Percentiles rank a stretch among this genome's conserved stretches.
These are phyloP conservation scores for Mucor circinelloides DNA, from an alignment of 371 early-diverging fungal genomes.

Conservation along the genomic window DNA sequence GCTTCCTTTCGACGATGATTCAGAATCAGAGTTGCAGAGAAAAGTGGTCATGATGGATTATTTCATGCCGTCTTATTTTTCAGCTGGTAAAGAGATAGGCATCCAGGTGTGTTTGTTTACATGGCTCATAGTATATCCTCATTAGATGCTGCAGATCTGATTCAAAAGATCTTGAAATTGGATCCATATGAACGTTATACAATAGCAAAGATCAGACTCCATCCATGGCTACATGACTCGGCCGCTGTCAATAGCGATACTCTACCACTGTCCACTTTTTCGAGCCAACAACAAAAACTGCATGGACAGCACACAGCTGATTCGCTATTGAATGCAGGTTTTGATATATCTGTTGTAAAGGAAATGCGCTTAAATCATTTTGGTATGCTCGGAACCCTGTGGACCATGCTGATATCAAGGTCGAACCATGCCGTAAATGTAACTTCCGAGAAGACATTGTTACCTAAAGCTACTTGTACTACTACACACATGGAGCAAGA, in stretches of 20 bases:
- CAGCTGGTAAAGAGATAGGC: conserved; percentile 52
- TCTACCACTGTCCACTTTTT: neutral
- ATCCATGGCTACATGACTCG: conserved; percentile 56
- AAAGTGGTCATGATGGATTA: conserved; percentile 71
- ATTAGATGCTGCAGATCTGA: conserved; percentile 7
- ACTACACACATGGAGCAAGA: neutral
- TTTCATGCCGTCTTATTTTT: conserved; percentile 60
- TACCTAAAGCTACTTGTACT: neutral
- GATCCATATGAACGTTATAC: conserved; percentile 61
- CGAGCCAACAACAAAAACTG: neutral
- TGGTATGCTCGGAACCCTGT: conserved; percentile 19
- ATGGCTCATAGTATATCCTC: neutral
- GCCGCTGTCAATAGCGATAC: neutral
- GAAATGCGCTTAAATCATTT: conserved; percentile 4
- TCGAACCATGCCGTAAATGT: neutral
- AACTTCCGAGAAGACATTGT: neutral
- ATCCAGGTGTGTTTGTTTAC: neutral
- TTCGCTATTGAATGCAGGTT: conserved; percentile 3
- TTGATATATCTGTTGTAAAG: conserved; percentile 4
- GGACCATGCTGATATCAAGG: conserved; percentile 7
- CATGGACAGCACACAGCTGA: neutral
- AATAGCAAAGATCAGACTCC: conserved; percentile 57
- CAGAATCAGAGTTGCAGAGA: conserved; percentile 58
- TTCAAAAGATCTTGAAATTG: conserved; percentile 51
- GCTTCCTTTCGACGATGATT: conserved; percentile 80